Percentiles rank a stretch among this genome's conserved stretches.
phyloP scores from a whole-genome alignment of 1,284 basidiomycete species.

The Neotropicomus parvogracilis region DNA sequence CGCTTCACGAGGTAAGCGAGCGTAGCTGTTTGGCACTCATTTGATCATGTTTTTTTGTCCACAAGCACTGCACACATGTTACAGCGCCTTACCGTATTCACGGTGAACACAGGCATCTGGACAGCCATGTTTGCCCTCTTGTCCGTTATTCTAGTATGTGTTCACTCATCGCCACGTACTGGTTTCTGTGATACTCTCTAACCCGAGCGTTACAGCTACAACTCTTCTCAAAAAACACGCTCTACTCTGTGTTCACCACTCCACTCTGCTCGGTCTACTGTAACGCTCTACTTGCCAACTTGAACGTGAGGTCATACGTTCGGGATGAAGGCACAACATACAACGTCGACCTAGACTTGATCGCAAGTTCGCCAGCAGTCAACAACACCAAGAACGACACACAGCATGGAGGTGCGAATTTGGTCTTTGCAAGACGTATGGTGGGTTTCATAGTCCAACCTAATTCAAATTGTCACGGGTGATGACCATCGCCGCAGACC shows the following conservation, averaged over 20 bases:
- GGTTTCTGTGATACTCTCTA: not conserved
- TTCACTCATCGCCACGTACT: too few relatives aligned
- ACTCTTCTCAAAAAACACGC: not conserved
- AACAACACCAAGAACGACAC: not conserved
- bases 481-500: too few relatives aligned
- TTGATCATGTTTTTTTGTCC: not conserved
- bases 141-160: not conserved
- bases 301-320: not conserved
- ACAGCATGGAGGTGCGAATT: not conserved
- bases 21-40: not conserved
- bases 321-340: not conserved
- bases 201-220: not conserved
- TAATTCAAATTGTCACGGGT: too few relatives aligned
- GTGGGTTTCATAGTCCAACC: not conserved
- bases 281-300: not conserved
- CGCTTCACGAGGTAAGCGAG: not conserved
- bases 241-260: not conserved
- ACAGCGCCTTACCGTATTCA: not conserved
- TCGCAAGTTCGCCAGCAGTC: not conserved
- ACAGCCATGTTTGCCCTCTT: not conserved
- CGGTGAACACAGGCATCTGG: not conserved
- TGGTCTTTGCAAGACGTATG: not conserved
- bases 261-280: not conserved
- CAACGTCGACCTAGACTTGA: not conserved
- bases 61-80: not conserved